Base-by-base conservation (phyloP, 768 basidiomycete genomes). In the Daedaleopsis nitida region DNA sequence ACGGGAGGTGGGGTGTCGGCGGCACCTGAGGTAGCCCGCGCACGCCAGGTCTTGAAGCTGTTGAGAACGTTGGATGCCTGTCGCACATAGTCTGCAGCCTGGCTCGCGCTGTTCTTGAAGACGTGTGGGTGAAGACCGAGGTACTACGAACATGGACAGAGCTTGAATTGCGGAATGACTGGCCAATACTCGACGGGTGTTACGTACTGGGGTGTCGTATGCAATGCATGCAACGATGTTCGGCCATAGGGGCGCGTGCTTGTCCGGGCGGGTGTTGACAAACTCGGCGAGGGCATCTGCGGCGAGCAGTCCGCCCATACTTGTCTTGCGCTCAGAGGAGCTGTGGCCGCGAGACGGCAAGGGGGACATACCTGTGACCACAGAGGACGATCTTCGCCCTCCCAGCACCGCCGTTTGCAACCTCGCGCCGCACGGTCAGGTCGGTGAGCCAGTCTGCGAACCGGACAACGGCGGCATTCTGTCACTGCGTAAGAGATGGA, bases 401-500 rank as follows among this genome's bases (percentile, higher is more conserved):
- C 34, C 84, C 84, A 47, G 83, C 88, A 10, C 92, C 92, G 5
- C 91, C 91, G 52, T 86, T 80, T 13, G 86, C 85, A 21, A 88
- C 89, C 73, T 96, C 95, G 62, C 83, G 84, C 71, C 92, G 83
- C n/a, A 96, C 89, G 5, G 90, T 92, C 21, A 92, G 75, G n/a
- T 86, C 89, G 0, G 92, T 90, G 45, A 97, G 83, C 96, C 95
- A 97, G 70, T 96, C 94, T 9, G 92, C 86, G 73, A 97, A 96
- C 9, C 85, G 84, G 34, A 88, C 83, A 3, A 94, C 89, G 14
- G 95, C 93, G 70, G 87, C 87, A 49, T 81, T 83, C 93, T 95
- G 49, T 32, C 43, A 24, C 16, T n/a, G 27, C 19, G 42, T 55
- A 12, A 54, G 58, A 45, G 34, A 45, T 35, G 57, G 24, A 65